A percentile compares a stretch with the other conserved stretches of the same genome.
These are phyloP conservation scores for Allantophomopsis cytisporea DNA, from an alignment of 2,329 filamentous ascomycete genomes.

Conservation along the genomic window DNA sequence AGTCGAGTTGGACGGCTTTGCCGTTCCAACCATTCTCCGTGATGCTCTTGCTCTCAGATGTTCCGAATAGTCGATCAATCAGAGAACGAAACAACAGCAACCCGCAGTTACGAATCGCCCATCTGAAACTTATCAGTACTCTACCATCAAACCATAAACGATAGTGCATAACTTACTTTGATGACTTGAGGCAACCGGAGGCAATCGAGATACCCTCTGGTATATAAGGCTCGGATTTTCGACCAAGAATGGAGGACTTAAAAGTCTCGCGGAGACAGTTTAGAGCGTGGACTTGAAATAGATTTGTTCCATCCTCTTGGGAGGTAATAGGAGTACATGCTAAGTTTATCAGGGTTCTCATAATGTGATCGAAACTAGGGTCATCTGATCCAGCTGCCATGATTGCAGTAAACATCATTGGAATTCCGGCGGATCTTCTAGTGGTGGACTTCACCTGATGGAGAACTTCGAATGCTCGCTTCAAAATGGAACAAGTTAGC, in stretches of 20 bases:
- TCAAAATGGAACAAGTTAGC: too few species aligned
- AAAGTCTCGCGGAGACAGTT: constrained; percentile 92
- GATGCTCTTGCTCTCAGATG: constrained; percentile 52
- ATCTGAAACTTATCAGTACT: constrained; percentile 31
- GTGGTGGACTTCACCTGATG: constrained; percentile 69
- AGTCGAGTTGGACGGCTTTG: constrained; percentile 50
- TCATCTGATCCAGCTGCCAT: constrained; percentile 48
- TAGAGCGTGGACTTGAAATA: constrained; percentile 88
- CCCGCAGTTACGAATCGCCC: constrained; percentile 91
- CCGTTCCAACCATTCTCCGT: constrained; percentile 53
- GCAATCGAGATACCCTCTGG: constrained; percentile 67
- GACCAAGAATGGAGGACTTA: constrained; percentile 64
- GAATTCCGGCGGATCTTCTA: constrained; percentile 81
- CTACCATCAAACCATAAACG: too few species aligned
- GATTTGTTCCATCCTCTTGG: constrained; percentile 47
- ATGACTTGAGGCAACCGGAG: constrained; percentile 62
- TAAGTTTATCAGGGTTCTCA: constrained; percentile 47
- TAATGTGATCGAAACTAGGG: constrained; percentile 50
- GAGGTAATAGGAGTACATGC: constrained; percentile 37
- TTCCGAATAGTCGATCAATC: constrained; percentile 67
- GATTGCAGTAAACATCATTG: constrained; percentile 73
- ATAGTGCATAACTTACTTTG: constrained; percentile 40
- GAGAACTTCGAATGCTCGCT: constrained; percentile 30
- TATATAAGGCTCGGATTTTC: constrained; percentile 60
- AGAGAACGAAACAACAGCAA: constrained; percentile 79